Percentiles rank a stretch among this genome's conserved stretches.
phyloP scores from a whole-genome alignment of 768 basidiomycete species.

The Pleurotus cornucopiae region DNA sequence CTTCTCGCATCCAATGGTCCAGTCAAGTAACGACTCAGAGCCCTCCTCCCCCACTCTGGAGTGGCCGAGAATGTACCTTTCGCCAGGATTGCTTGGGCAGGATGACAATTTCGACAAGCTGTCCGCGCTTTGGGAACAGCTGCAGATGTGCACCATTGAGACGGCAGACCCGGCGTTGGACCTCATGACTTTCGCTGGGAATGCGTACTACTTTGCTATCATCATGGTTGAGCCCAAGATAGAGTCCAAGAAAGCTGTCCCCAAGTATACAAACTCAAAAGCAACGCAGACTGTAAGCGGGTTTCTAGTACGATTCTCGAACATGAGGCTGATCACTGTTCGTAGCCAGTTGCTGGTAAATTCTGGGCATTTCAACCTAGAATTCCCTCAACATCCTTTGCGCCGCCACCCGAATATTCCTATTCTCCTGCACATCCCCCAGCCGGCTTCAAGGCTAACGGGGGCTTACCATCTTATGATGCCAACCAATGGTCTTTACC shows the following conservation, averaged over 20 bases:
- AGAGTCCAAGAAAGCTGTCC: not conserved
- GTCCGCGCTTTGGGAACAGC: slow-evolving; percentile 29
- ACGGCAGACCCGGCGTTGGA: slow-evolving; percentile 29
- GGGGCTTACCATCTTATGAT: too few relatives aligned
- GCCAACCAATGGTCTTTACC: not conserved
- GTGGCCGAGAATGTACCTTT: not conserved
- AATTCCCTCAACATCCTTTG: too few relatives aligned
- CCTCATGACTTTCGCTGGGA: slow-evolving; percentile 34
- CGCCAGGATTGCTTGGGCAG: slow-evolving; percentile 28
- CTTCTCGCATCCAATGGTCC: too few relatives aligned
- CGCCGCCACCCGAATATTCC: too few relatives aligned
- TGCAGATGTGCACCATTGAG: slow-evolving; percentile 39
- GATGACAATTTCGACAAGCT: slow-evolving; percentile 35
- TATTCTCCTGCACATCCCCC: too few relatives aligned
- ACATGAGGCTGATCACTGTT: too few relatives aligned
- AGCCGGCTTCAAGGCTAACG: too few relatives aligned
- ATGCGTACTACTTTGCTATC: slow-evolving; percentile 37
- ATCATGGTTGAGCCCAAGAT: slow-evolving; percentile 18
- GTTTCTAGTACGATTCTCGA: too few relatives aligned
- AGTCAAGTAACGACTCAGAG: too few relatives aligned
- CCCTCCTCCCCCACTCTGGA: too few relatives aligned
- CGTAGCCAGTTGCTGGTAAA: too few relatives aligned
- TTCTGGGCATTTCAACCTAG: too few relatives aligned
- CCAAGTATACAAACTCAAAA: not conserved
- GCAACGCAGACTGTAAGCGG: not conserved